Conservation (phyloP, 768 basidiomycete genomes). For the Lentinula edodes region DNA sequence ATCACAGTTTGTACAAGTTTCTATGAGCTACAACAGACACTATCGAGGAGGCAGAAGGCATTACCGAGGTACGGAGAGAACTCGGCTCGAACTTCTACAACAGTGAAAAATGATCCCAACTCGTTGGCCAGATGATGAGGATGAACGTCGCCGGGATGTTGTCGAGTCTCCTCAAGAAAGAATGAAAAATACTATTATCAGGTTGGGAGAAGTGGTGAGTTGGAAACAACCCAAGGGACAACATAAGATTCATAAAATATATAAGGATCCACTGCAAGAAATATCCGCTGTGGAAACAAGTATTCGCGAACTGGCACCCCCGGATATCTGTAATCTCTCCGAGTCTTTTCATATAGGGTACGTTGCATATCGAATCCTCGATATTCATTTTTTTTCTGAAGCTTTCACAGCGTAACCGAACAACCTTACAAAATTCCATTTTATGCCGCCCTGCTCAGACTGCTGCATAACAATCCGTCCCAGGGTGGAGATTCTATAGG, state of each 20-base stretch:
- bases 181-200: constrained; percentile 60
- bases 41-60: constrained; percentile 44
- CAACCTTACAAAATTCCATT: constrained; percentile 92
- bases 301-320: constrained; percentile 53
- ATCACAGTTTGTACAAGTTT: too few relatives aligned
- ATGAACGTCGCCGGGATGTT: constrained; percentile 58
- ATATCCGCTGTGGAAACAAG: constrained; percentile 60
- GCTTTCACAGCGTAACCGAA: constrained; percentile 64
- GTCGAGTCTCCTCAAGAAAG: constrained; percentile 72
- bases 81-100: constrained; percentile 7
- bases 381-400: constrained; percentile 4
- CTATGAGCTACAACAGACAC: constrained; percentile 56
- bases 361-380: constrained; percentile 13
- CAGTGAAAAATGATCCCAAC: constrained; percentile 9
- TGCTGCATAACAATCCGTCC: constrained; percentile 49
- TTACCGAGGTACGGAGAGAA: constrained; percentile 41
- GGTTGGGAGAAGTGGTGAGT: constrained; percentile 79
- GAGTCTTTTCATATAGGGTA: constrained; percentile 76
- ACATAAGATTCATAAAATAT: not conserved
- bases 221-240: constrained; percentile 3
- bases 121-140: constrained; percentile 52
- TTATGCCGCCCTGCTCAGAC: constrained; percentile 75
- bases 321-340: constrained; percentile 58
- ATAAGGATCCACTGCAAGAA: constrained; percentile 67
- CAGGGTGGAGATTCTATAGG: constrained; percentile 20